Evolutionary conservation across 129 eudicot genomes (phyloP).

Genomic region (Sambucus nigra): DNA sequence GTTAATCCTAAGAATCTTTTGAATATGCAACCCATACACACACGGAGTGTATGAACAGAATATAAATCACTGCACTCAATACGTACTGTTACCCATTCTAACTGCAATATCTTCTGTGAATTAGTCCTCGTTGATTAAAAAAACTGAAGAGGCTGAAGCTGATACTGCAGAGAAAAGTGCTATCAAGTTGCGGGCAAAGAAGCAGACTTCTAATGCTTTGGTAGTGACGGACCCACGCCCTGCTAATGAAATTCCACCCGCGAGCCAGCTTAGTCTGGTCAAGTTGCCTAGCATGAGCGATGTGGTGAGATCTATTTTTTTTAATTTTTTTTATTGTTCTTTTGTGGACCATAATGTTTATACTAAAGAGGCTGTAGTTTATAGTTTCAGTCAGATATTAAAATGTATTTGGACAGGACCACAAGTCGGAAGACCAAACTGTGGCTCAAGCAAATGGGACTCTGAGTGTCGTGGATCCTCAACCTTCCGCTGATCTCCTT

Average conservation of each 20-base stretch:
- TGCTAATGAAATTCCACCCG: constrained; percentile 66
- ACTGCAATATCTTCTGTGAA: constrained; percentile 16
- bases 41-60: not conserved
- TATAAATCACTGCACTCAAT: not conserved
- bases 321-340: not conserved
- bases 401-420: constrained; percentile 42
- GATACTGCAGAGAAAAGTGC: constrained; percentile 99
- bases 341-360: not conserved
- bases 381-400: constrained; percentile 1
- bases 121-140: constrained; percentile 81
- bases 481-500: constrained; percentile 75
- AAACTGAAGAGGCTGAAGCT: constrained; percentile 93
- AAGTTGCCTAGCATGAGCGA: constrained; percentile 63
- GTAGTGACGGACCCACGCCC: constrained; percentile 79
- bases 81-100: not conserved
- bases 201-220: constrained; percentile 79
- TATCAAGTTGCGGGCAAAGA: constrained; percentile 76
- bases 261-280: constrained; percentile 60
- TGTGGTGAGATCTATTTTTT: constrained; percentile 33
- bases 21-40: no score
- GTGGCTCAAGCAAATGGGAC: constrained; percentile 59
- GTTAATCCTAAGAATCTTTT: no score
- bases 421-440: constrained; percentile 37
- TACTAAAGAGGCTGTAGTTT: not conserved
- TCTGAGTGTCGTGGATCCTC: constrained; percentile 66